Percentiles rank a stretch among this genome's conserved stretches.
phyloP scores from a whole-genome alignment of 192 early-diverging fungal genomes.

The Entophlyctis luteolus region DNA sequence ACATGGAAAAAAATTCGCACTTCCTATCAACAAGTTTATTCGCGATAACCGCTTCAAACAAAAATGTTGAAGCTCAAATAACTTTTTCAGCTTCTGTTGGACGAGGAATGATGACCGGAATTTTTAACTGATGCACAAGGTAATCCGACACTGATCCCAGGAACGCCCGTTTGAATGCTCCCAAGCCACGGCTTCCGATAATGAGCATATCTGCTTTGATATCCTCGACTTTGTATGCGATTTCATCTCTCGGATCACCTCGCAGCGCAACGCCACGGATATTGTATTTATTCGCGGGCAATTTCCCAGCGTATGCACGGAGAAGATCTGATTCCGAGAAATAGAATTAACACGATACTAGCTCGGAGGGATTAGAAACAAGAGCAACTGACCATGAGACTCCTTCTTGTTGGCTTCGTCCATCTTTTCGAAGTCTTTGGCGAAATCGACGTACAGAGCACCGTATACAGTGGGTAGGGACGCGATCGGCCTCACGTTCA shows the following conservation, averaged over 20 bases:
- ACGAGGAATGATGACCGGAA: slow-evolving; percentile 20
- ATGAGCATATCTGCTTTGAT: slow-evolving; percentile 55
- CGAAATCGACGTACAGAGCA: slow-evolving; percentile 1
- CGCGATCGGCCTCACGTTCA: slow-evolving; percentile 26
- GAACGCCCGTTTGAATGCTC: slow-evolving; percentile 46
- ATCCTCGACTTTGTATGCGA: slow-evolving; percentile 54
- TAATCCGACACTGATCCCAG: slow-evolving; percentile 43
- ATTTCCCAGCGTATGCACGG: slow-evolving; percentile 5
- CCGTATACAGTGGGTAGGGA: slow-evolving; percentile 1
- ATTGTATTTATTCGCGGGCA: slow-evolving; percentile 12
- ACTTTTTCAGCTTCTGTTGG: not conserved
- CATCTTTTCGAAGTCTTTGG: not conserved
- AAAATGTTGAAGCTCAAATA: not conserved
- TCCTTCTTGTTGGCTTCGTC: slow-evolving; percentile 7
- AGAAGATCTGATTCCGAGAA: not conserved
- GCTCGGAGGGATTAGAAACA: not conserved
- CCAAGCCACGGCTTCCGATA: slow-evolving; percentile 58
- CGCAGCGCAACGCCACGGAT: slow-evolving; percentile 16
- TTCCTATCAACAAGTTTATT: not conserved
- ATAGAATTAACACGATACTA: not conserved
- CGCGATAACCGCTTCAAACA: not conserved
- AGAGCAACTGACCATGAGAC: not conserved
- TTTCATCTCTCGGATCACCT: slow-evolving; percentile 60
- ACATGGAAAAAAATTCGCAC: not conserved
- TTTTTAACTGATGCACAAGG: slow-evolving; percentile 32